Percentiles rank a stretch among this genome's conserved stretches.
Conservation (phyloP, 176 grass and related monocot species). For the Bolboschoenus planiculmis region DNA sequence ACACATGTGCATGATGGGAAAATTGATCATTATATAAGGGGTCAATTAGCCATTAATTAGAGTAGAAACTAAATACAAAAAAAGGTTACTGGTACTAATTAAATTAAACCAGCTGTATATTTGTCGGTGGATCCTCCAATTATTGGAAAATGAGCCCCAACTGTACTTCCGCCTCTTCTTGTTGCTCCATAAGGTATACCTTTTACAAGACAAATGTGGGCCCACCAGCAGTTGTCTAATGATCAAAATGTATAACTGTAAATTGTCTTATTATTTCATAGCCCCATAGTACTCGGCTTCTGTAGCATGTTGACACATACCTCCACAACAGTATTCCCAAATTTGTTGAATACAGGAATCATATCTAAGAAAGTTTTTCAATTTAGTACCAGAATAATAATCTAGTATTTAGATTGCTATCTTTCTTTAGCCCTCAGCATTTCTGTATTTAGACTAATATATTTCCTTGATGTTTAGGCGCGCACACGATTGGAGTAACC, state of each 20-base stretch:
- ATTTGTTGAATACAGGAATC: not conserved
- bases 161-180: not conserved
- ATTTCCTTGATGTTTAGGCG: conserved; percentile 27
- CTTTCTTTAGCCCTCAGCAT: not conserved
- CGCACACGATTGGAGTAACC: conserved; percentile 70
- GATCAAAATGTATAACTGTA: conserved; percentile 1
- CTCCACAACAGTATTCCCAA: not conserved
- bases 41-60: not conserved
- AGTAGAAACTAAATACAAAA: not conserved
- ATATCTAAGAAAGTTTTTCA: not conserved
- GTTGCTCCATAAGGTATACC: not conserved
- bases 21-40: not conserved
- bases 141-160: conserved; percentile 1
- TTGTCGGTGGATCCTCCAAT: conserved; percentile 21
- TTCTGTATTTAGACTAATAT: not conserved
- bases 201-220: not conserved
- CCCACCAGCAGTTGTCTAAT: not conserved
- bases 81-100: not conserved
- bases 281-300: not conserved
- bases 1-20: not conserved
- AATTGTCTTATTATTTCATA: conserved; percentile 7
- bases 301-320: conserved; percentile 9
- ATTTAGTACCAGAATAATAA: not conserved
- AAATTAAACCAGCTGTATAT: not conserved
- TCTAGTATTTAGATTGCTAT: not conserved